Base-by-base conservation (phyloP, 306 rosid genomes). In the Quercus dentata region DNA sequence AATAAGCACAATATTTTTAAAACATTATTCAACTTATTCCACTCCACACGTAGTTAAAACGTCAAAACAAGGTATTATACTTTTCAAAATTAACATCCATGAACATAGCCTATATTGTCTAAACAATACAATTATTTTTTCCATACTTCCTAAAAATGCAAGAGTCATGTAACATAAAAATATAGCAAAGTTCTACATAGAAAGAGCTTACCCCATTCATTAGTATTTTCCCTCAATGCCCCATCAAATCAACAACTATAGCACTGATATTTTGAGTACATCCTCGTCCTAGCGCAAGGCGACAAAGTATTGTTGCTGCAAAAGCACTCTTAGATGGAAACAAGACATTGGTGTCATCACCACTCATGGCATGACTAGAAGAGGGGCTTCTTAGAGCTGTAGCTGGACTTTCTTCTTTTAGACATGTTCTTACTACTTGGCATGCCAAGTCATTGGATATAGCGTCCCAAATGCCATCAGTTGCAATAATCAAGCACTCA, bases 401-500 rank as follows among this genome's bases (percentile, higher is more conserved):
- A 33, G 51, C 6, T 65, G 74, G 67, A 20, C 8, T 31, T 46
- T 23, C 78, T 13, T 57, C 68, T 59, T 64, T 25, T 6, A 84
- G 83, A 79, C 80, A 81, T 10, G 38, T 59, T 13, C 56, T 30
- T 13, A 81, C 83, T 30, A 84, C 79, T 19, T 61, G 62, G 35
- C 90, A 84, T 33, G 81, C 90, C 65, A 76, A 28, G 20, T 79
- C 76, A 54, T 74, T 76, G 5, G 83, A 51, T 6, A 87, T 28
- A 33, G 78, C 79, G 63, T 87, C 77, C 88, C 83, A 84, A 63
- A 87, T 6, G 14, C 90, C 88, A 54, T 84, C 55, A 35, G 79
- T 79, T 13, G 88, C 88, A 55, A 87, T 73, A 44, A 87, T 82
- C 77, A 87, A 74, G 74, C 85, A 87, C 67, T 87, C 86, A 12